These are phyloP conservation scores for Litchi chinensis DNA, from an alignment of 345 rosid species.

Conservation along the genomic window DNA sequence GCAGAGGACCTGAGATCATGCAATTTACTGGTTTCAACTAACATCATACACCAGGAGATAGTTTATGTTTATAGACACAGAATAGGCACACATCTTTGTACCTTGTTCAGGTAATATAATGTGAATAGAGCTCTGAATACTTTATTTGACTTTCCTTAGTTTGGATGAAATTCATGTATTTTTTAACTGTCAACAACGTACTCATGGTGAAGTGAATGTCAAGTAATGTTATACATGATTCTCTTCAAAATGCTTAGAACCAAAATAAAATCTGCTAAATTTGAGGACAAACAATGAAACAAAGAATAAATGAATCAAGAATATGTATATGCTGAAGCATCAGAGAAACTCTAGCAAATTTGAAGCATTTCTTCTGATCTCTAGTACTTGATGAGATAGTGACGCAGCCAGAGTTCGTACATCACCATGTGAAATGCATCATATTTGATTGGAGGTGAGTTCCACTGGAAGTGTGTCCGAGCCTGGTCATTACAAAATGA, in stretches of 20 bases:
- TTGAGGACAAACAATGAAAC: no score
- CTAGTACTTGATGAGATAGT: constrained; percentile 46
- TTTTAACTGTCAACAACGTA: not conserved
- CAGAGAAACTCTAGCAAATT: not conserved
- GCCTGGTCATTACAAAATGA: constrained; percentile 19
- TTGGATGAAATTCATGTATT: not conserved
- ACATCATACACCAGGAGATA: constrained; percentile 24
- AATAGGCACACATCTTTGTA: not conserved
- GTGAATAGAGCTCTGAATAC: not conserved
- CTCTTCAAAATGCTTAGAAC: not conserved
- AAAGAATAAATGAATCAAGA: no score
- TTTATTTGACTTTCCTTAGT: not conserved
- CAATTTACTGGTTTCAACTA: constrained; percentile 23
- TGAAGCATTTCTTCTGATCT: not conserved
- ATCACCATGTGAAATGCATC: constrained; percentile 63
- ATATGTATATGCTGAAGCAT: not conserved
- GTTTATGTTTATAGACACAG: constrained; percentile 14
- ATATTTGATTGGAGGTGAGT: constrained; percentile 44
- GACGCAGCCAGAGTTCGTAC: constrained; percentile 56
- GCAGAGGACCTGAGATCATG: constrained; percentile 30
- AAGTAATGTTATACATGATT: not conserved
- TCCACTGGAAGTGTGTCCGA: constrained; percentile 57
- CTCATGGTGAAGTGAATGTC: not conserved
- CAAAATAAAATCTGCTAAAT: no score
- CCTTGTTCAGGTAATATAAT: constrained; percentile 8